Evolutionary conservation across 352 stramenopile genomes (phyloP), one percentile per base, ranked within the genome.

Genomic region (Phytophthora pinifolia): DNA sequence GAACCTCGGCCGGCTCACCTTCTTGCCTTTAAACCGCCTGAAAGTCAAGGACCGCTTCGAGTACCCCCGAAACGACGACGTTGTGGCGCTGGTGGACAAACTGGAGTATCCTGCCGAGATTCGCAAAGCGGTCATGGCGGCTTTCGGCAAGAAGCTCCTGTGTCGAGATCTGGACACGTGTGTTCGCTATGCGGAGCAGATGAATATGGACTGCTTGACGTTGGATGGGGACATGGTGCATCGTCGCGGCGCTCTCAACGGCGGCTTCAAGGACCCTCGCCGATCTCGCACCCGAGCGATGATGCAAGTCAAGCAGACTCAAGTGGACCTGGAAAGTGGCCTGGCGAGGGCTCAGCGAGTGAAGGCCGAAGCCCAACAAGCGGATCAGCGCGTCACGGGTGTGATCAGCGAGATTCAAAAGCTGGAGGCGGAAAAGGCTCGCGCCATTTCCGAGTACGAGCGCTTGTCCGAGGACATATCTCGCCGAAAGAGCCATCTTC

Each of bases 161-260:
- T 98, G 97, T 18, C 78, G 88, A 1, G 93, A 97, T 61, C 68
- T 98, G 22, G 95, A 98, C 29, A 85, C 94, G 8, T 94, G 81
- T 34, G 72, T 78, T 25, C 71, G 91, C 20, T 94, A 91, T 38
- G 72, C 75, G 6, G 70, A 92, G 66, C 70, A 83, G 46, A 83
- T 75, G 3, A 88, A 94, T 53, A 98, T 99, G 88, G 97, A 99
- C 76, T 98, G 96, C 44, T 84, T 99, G 38, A 99, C 98, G 9
- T 72, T 99, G 12, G 96, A 99, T 34, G 98, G 98, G 39, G 97
- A 99, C 65, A 88, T 99, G 72, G 97, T 98, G 46, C 96, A 97
- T 50, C 88, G 96, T 29, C 93, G 96, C 41, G 98, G 98, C 70
- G 95, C 91, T n/a, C 70, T 99, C 4, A 93, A 97, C 17, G 98